Conservation (phyloP, 441 rosid genomes). For the Pelargonium australe region DNA sequence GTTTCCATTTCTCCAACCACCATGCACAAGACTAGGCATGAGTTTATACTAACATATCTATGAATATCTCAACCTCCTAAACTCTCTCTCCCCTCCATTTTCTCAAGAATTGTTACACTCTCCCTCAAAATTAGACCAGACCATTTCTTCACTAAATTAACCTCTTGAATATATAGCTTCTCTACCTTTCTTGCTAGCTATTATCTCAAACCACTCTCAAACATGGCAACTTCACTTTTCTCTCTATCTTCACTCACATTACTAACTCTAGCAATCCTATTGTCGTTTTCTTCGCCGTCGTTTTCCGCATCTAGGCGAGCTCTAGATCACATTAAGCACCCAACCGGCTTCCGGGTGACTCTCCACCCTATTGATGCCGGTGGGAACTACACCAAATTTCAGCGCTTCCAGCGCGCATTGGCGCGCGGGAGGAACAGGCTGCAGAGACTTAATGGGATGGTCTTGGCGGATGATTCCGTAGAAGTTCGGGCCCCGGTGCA, state of each 20-base stretch:
- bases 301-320: neutral
- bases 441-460: constrained; percentile 44
- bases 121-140: too few relatives aligned
- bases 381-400: constrained; percentile 66
- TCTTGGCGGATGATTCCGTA: constrained; percentile 26
- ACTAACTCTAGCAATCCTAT: neutral
- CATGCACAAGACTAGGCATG: too few relatives aligned
- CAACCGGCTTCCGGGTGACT: constrained; percentile 43
- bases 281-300: neutral
- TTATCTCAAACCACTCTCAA: too few relatives aligned
- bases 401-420: constrained; percentile 59
- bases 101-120: too few relatives aligned
- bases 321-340: neutral
- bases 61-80: too few relatives aligned
- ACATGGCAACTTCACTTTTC: neutral
- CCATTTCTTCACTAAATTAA: too few relatives aligned
- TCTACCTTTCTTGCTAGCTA: too few relatives aligned
- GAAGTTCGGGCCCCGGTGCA: constrained; percentile 44
- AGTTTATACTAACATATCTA: too few relatives aligned
- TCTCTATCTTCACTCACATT: neutral
- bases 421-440: constrained; percentile 57
- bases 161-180: too few relatives aligned
- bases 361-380: constrained; percentile 67
- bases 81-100: too few relatives aligned
- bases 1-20: too few relatives aligned